Evolutionary conservation across 164 flowering plant genomes (phyloP).

Genomic region (Tetracentron sinense): DNA sequence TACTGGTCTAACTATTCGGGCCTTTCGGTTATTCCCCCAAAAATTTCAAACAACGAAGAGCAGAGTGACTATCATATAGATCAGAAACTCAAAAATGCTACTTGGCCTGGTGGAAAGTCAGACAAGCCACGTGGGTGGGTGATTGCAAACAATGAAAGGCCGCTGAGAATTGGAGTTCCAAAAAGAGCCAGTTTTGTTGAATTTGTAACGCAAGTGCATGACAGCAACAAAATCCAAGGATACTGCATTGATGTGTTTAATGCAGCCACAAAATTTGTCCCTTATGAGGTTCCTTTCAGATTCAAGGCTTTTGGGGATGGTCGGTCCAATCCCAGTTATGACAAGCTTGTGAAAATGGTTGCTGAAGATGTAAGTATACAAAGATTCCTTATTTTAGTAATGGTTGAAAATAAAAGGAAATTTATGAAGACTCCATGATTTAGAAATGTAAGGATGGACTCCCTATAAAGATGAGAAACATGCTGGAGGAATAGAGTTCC

Average conservation of each 20-base stretch:
- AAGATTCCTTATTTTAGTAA: background rate
- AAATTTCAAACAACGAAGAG: conserved; percentile 12
- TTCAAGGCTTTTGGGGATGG: conserved; percentile 67
- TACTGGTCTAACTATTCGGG: conserved; percentile 62
- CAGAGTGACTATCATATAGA: conserved; percentile 7
- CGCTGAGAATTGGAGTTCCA: conserved; percentile 61
- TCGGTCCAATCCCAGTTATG: conserved; percentile 50
- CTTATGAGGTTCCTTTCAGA: conserved; percentile 51
- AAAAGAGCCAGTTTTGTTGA: conserved; percentile 49
- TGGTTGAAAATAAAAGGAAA: background rate
- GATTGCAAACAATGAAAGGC: conserved; percentile 40
- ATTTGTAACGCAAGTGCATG: conserved; percentile 37
- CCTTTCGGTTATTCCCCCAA: conserved; percentile 45
- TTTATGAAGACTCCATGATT: background rate
- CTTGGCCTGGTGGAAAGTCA: conserved; percentile 59
- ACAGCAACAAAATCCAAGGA: conserved; percentile 38
- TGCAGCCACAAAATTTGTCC: conserved; percentile 46
- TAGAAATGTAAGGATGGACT: background rate
- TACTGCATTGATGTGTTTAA: conserved; percentile 74
- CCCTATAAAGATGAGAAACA: no score
- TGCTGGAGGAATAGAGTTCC: no score
- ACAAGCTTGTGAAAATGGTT: conserved; percentile 49
- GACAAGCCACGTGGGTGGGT: conserved; percentile 77
- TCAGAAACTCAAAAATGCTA: conserved; percentile 38
- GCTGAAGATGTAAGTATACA: conserved; percentile 48